phyloP scores from a whole-genome alignment of 2,329 filamentous ascomycete species.

The Thermoascus crustaceus region DNA sequence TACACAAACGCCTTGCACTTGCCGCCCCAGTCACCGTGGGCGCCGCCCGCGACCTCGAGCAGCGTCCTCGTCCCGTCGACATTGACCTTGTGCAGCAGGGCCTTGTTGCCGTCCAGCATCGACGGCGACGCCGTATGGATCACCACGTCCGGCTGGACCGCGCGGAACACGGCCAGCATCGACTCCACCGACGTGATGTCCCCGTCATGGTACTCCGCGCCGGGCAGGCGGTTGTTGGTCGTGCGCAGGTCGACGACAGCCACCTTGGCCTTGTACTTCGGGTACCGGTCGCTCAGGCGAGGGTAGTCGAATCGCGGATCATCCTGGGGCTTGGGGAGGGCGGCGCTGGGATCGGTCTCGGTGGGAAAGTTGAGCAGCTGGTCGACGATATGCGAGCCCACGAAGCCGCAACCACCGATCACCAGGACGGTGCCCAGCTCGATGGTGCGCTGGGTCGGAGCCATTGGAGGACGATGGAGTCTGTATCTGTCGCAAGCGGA shows the following conservation, averaged over 20 bases:
- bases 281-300: constrained; percentile 31
- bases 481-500: not conserved
- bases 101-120: constrained; percentile 44
- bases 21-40: constrained; percentile 53
- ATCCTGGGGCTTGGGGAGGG: constrained; percentile 26
- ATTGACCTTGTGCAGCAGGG: constrained; percentile 72
- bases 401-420: constrained; percentile 75
- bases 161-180: constrained; percentile 55
- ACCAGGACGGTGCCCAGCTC: constrained; percentile 64
- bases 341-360: constrained; percentile 32
- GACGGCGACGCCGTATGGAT: constrained; percentile 80
- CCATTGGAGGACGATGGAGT: constrained; percentile 17
- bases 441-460: constrained; percentile 24
- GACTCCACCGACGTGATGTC: constrained; percentile 63
- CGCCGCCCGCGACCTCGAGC: constrained; percentile 58
- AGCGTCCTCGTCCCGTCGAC: constrained; percentile 76
- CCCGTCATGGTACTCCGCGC: constrained; percentile 62
- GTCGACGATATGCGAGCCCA: constrained; percentile 74
- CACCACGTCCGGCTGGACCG: constrained; percentile 68
- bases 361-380: constrained; percentile 57
- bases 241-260: constrained; percentile 67
- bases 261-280: constrained; percentile 44
- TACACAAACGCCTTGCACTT: constrained; percentile 69
- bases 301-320: constrained; percentile 32
- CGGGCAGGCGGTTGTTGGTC: constrained; percentile 55